Conservation (phyloP, 495 filamentous ascomycete species). For the Tuber borchii region DNA sequence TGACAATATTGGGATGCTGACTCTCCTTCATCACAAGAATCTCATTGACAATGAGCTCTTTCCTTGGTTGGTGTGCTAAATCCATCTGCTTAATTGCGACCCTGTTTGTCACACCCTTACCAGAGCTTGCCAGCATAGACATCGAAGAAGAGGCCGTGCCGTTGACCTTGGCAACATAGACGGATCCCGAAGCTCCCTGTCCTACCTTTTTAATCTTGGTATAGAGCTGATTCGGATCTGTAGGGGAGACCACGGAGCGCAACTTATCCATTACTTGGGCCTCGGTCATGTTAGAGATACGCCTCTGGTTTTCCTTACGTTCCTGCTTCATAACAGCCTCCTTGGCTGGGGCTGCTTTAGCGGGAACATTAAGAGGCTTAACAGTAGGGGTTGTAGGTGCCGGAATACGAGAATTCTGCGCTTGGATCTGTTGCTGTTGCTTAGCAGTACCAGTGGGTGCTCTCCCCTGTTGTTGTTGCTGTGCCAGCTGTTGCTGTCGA, state of each 20-base stretch:
- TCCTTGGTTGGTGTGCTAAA: conserved; percentile 88
- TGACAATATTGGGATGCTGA: conserved; percentile 87
- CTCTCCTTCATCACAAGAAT: conserved; percentile 99
- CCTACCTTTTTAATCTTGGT: conserved; percentile 99
- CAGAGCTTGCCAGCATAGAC: conserved; percentile 32
- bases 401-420: conserved; percentile 45
- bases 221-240: conserved; percentile 84
- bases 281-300: conserved; percentile 96
- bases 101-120: conserved; percentile 49
- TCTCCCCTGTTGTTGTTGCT: conserved; percentile 9
- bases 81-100: conserved; percentile 99
- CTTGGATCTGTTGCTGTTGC: conserved; percentile 25
- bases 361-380: conserved; percentile 84
- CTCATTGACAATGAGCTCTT: conserved; percentile 98
- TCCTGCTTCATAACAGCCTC: conserved; percentile 47
- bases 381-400: conserved; percentile 58
- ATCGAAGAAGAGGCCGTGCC: conserved; percentile 41
- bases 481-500: background rate
- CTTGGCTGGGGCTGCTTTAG: conserved; percentile 58
- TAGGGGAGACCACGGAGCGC: conserved; percentile 83
- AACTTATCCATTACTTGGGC: conserved; percentile 93
- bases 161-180: conserved; percentile 92
- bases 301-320: conserved; percentile 76
- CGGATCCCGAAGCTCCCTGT: conserved; percentile 93
- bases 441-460: conserved; percentile 18